A percentile compares a stretch with the other conserved stretches of the same genome.
Evolutionary conservation across 177 flowering plant genomes (phyloP).

Genomic region (Vitis hybrid): DNA sequence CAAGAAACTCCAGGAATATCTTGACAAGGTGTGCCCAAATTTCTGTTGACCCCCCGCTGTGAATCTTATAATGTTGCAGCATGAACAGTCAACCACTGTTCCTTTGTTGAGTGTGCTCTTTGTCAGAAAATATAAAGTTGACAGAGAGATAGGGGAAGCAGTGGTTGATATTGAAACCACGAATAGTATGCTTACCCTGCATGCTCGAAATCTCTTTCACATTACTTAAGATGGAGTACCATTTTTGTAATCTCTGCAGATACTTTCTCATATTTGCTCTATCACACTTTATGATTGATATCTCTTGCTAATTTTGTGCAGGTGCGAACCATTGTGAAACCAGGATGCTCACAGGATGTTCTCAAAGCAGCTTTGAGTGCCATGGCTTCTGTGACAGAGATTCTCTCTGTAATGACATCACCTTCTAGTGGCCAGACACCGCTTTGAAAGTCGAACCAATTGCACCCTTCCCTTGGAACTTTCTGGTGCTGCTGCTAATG

Average conservation of each 20-base stretch:
- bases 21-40: slow-evolving; percentile 80
- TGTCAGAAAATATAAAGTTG: too few relatives aligned
- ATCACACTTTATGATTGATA: neutral
- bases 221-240: too few relatives aligned
- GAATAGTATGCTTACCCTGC: too few relatives aligned
- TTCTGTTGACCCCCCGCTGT: neutral
- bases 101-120: too few relatives aligned
- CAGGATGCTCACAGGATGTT: slow-evolving; percentile 95
- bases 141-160: too few relatives aligned
- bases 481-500: too few relatives aligned
- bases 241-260: too few relatives aligned
- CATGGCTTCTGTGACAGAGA: slow-evolving; percentile 92
- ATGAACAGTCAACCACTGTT: too few relatives aligned
- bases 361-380: slow-evolving; percentile 93
- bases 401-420: slow-evolving; percentile 78
- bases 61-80: neutral
- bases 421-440: slow-evolving; percentile 43
- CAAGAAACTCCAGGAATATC: slow-evolving; percentile 82
- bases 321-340: slow-evolving; percentile 90
- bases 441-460: slow-evolving; percentile 10
- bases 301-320: slow-evolving; percentile 18
- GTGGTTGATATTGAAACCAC: too few relatives aligned
- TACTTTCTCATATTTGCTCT: neutral
- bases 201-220: too few relatives aligned
- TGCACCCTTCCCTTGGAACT: too few relatives aligned